phyloP scores from a whole-genome alignment of 2,329 filamentous ascomycete species.

The Lizonia empirigonia region DNA sequence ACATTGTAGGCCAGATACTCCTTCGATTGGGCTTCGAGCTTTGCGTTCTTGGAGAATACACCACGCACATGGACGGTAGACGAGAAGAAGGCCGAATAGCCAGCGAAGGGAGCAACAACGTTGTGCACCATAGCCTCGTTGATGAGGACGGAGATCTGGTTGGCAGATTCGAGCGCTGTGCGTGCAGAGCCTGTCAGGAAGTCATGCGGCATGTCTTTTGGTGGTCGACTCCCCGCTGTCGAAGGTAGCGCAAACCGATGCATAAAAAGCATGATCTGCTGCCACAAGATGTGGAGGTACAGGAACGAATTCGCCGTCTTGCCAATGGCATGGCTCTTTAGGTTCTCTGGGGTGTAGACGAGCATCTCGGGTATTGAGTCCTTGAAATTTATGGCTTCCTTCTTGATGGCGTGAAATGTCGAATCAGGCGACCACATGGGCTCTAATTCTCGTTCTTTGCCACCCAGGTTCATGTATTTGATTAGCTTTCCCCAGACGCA shows the following conservation, averaged over 20 bases:
- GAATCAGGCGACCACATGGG: conserved; percentile 86
- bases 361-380: conserved; percentile 71
- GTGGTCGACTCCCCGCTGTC: conserved; percentile 66
- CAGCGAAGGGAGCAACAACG: conserved; percentile 88
- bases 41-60: conserved; percentile 82
- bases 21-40: conserved; percentile 78
- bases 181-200: conserved; percentile 78
- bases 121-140: conserved; percentile 79
- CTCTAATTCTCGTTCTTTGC: conserved; percentile 75
- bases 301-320: conserved; percentile 89
- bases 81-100: conserved; percentile 91
- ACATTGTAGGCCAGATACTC: conserved; percentile 86
- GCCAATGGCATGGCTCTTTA: conserved; percentile 82
- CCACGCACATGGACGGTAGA: conserved; percentile 94
- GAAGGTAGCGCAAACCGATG: conserved; percentile 82
- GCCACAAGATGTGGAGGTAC: conserved; percentile 86
- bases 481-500: conserved; percentile 90
- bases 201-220: conserved; percentile 73
- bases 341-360: conserved; percentile 79
- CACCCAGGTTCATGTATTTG: conserved; percentile 87
- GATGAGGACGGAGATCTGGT: conserved; percentile 82
- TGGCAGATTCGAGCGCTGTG: conserved; percentile 81
- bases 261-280: conserved; percentile 89
- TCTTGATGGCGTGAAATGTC: conserved; percentile 71
- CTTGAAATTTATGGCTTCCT: conserved; percentile 73